Percentiles rank a stretch among this genome's conserved stretches.
Evolutionary conservation across 805 yeast species (phyloP).

Genomic region (Candida patagonica): DNA sequence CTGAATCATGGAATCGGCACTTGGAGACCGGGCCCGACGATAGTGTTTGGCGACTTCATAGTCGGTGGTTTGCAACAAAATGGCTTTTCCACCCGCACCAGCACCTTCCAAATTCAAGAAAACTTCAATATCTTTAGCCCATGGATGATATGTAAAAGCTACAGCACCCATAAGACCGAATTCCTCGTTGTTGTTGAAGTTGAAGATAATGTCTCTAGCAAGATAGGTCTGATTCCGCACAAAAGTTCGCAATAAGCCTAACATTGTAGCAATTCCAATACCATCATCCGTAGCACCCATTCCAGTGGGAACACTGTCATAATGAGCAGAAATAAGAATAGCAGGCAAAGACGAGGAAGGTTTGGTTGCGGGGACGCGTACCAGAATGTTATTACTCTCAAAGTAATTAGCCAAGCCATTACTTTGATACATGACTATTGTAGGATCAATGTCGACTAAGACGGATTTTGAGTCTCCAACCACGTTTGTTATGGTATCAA

Average conservation of each 20-base stretch:
- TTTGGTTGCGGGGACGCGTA: constrained; percentile 58
- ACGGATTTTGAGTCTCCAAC: constrained; percentile 36
- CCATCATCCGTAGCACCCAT: constrained; percentile 92
- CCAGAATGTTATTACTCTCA: constrained; percentile 76
- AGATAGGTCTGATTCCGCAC: constrained; percentile 41
- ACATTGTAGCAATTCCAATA: constrained; percentile 71
- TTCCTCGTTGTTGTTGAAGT: constrained; percentile 86
- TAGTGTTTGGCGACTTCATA: constrained; percentile 54
- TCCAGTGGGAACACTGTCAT: constrained; percentile 80
- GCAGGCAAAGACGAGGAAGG: constrained; percentile 40
- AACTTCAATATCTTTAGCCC: constrained; percentile 47
- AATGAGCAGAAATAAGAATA: constrained; percentile 73
- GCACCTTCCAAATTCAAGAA: constrained; percentile 86
- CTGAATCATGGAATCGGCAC: constrained; percentile 72
- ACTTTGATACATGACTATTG: constrained; percentile 13
- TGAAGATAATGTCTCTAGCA: constrained; percentile 62
- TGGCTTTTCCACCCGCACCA: constrained; percentile 82
- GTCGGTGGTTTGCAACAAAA: constrained; percentile 78
- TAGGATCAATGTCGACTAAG: constrained; percentile 26
- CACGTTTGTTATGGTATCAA: constrained; percentile 33
- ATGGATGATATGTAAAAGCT: constrained; percentile 61
- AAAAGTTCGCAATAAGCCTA: constrained; percentile 55
- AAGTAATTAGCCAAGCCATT: constrained; percentile 53
- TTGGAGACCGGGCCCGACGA: constrained; percentile 43
- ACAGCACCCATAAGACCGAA: constrained; percentile 79